Conservation (phyloP, 805 yeast genomes). For the Kodamaea laetipori region DNA sequence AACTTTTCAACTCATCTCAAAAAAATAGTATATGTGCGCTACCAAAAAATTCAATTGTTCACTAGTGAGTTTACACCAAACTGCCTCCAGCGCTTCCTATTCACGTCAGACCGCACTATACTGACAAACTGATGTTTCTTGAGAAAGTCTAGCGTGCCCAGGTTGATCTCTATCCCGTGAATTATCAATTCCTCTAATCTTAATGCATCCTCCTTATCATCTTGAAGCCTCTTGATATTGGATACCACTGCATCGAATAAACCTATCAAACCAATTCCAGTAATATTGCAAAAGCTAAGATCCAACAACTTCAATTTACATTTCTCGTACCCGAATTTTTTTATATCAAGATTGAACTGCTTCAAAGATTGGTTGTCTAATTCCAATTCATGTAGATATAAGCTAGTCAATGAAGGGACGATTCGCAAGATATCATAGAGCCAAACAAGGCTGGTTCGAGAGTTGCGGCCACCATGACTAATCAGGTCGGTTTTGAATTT, state of each 20-base stretch:
- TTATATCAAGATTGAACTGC: slow-evolving; percentile 30
- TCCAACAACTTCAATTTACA: slow-evolving; percentile 31
- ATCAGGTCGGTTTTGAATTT: slow-evolving; percentile 19
- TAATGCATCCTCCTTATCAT: slow-evolving; percentile 8
- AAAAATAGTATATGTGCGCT: neutral
- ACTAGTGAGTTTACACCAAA: slow-evolving; percentile 39
- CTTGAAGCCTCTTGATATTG: neutral
- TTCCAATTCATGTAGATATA: slow-evolving; percentile 37
- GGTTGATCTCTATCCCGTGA: slow-evolving; percentile 37
- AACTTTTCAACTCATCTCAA: slow-evolving; percentile 13
- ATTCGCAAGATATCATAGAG: slow-evolving; percentile 22
- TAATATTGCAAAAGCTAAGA: slow-evolving; percentile 39
- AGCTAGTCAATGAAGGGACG: slow-evolving; percentile 22
- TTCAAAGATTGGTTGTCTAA: slow-evolving; percentile 38
- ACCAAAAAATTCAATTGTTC: neutral
- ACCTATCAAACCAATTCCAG: slow-evolving; percentile 42
- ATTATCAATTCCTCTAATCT: slow-evolving; percentile 26
- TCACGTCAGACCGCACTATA: slow-evolving; percentile 26
- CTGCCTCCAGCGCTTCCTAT: slow-evolving; percentile 32
- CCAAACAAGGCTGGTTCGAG: slow-evolving; percentile 9
- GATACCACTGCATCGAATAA: slow-evolving; percentile 22
- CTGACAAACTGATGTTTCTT: slow-evolving; percentile 21
- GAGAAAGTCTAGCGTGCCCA: slow-evolving; percentile 27
- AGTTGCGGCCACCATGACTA: slow-evolving; percentile 1
- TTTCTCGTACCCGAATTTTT: slow-evolving; percentile 17